Percentiles rank a stretch among this genome's conserved stretches.
These are phyloP conservation scores for Fusarium devonianum DNA, from an alignment of 2,329 filamentous ascomycete genomes.

Conservation along the genomic window DNA sequence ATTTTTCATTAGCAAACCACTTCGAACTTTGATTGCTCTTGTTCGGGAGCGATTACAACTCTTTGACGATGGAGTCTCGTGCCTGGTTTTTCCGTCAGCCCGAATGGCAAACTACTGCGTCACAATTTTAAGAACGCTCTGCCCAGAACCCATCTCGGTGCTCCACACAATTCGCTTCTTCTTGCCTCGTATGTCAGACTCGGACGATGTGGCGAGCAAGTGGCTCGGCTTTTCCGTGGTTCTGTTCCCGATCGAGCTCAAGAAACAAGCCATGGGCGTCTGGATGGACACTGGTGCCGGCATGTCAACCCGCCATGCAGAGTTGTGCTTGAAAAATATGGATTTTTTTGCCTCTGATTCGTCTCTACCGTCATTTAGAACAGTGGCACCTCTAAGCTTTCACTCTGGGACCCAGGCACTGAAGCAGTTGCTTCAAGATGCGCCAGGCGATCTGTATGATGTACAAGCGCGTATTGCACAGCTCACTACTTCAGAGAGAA, in stretches of 20 bases:
- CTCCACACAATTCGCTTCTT: neutral
- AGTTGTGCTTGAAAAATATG: neutral
- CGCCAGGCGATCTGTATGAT: neutral
- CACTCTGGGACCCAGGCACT: neutral
- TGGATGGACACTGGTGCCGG: neutral
- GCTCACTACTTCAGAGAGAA: neutral
- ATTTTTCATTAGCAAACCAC: neutral
- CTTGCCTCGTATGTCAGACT: neutral
- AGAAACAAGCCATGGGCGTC: neutral
- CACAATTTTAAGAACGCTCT: neutral
- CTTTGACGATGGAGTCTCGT: neutral
- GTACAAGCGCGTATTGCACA: neutral
- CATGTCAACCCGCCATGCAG: neutral
- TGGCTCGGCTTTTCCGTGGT: neutral
- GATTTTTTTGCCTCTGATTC: neutral
- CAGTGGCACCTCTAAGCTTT: neutral
- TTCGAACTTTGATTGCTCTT: neutral
- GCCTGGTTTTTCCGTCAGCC: neutral
- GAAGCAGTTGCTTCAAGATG: neutral
- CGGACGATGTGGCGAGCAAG: neutral
- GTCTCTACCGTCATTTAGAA: neutral
- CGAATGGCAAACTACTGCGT: neutral
- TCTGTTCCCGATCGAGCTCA: neutral
- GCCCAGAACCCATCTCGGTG: neutral
- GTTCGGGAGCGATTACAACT: neutral